A percentile compares a stretch with the other conserved stretches of the same genome.
phyloP scores from a whole-genome alignment of 192 early-diverging fungal genomes.

The Podila minutissima region DNA sequence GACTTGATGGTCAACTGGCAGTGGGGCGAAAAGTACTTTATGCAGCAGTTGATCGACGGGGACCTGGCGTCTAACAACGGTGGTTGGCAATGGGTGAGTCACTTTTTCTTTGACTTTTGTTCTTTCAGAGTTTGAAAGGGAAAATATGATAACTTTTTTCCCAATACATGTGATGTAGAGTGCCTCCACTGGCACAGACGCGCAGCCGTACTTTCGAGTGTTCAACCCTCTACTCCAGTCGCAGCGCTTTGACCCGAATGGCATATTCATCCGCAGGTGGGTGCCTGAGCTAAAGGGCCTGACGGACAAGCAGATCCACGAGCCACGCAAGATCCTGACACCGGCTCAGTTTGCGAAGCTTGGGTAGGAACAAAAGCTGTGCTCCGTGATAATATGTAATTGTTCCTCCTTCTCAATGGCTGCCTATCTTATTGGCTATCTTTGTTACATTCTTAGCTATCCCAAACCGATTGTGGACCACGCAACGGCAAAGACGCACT shows the following conservation, averaged over 20 bases:
- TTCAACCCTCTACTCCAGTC: constrained; percentile 68
- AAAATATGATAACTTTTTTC: not conserved
- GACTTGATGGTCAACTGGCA: constrained; percentile 73
- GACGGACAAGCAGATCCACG: constrained; percentile 61
- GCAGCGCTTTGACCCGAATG: constrained; percentile 67
- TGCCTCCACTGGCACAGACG: constrained; percentile 75
- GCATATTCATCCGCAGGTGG: constrained; percentile 67
- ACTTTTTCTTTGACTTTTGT: not conserved
- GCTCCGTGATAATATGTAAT: not conserved
- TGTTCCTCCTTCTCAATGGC: not conserved
- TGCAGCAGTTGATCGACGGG: constrained; percentile 69
- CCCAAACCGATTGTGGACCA: constrained; percentile 76
- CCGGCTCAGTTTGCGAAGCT: constrained; percentile 53
- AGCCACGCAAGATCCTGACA: constrained; percentile 52
- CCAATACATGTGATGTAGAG: constrained; percentile 19
- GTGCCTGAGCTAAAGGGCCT: constrained; percentile 66
- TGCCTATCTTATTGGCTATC: too few relatives aligned
- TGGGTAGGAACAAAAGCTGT: constrained; percentile 28
- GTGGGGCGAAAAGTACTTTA: constrained; percentile 71
- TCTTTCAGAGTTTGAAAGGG: not conserved
- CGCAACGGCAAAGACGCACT: constrained; percentile 54
- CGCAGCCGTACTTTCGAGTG: constrained; percentile 79
- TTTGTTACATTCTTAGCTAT: constrained; percentile 49
- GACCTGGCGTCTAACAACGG: constrained; percentile 79
- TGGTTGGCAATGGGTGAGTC: constrained; percentile 71